Base-by-base conservation (phyloP, 1,139 yeast species). In the Kodamaea alishanica region DNA sequence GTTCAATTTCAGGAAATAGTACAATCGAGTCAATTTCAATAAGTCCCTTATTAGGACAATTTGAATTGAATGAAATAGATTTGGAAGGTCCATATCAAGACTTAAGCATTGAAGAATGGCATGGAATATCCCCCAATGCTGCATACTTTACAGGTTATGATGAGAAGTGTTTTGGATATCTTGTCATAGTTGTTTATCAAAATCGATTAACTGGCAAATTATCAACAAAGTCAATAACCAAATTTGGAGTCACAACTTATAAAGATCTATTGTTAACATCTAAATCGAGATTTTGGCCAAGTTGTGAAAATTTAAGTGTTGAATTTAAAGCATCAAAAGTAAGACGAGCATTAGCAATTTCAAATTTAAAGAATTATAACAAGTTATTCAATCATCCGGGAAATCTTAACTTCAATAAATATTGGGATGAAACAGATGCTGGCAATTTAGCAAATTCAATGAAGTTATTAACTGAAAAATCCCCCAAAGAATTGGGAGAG, bases 381-480 rank as follows among this genome's bases (percentile, higher is more conserved):
- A 67, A 75, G 26, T 60, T 87, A 28, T 55, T 62, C 33, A 65
- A 66, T 44, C 58, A 62, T 38, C 38, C 37, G 6, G 52, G 58
- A 4, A 44, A 46, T 8, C 50, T 53, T 22, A 35, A 45, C 5
- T 48, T 57, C 30, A 51, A 52, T 29, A 55, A 49, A 24, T 47
- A 51, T 28, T 70, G 74, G 73, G 96, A 89, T 56, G 94, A 89
- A 51, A 85, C 95, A 0, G 75, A 77, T 38, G 94, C 95, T 1
- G 96, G 97, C 1, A 65, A 70, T 9, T 54, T 84, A 33, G 94
- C 95, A 0, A 77, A 82, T 24, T 48, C 64, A 12, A 80, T 86
- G 83, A 50, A 48, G 4, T 61, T 81, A 5, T 63, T 86, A 9
- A 56, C 66, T 2, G 67, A 67, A 12, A 67, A 65, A 41, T 61